Base-by-base conservation (phyloP, 1,139 yeast genomes). In the Suhomyces bokatorum region DNA sequence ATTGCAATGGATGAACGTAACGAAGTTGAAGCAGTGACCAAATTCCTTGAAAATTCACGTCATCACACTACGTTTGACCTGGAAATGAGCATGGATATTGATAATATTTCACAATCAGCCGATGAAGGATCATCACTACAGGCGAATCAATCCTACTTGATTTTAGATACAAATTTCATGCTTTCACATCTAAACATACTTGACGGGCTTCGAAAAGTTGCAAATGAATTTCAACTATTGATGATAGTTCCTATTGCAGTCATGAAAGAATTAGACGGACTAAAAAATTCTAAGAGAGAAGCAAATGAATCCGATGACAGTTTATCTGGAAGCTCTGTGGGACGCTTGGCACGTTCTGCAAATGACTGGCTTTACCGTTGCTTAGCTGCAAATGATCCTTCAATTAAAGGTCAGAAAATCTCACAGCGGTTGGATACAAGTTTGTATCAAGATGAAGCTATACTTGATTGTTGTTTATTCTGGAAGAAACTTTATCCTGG, bases 391-490 rank as follows among this genome's bases (percentile, higher is more conserved):
- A 60, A 63, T 5, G 70, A 74, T 37, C 65, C 77, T 0, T 67
- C 75, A 1, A 80, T 90, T 0, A 64, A 75, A 37, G 96, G 90
- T 0, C 97, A 91, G 59, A 79, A 75, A 51, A 45, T 77, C 31
- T 66, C 69, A 24, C 88, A 90, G 57, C 65, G 70, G 32, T 46
- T 83, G 10, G 55, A 80, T 67, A 41, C 48, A 32, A 42, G 59
- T 6, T 61, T 81, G 1, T 50, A 49, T 0, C 85, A 87, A 45
- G 98, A 91, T 60, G 96, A 90, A 56, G 77, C 96, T 0, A 90
- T 91, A 49, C 64, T 90, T 31, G 97, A 91, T 63, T 89, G 97
- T 59, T 86, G 96, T 55, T 57, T 85, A 26, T 90, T 76, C 58
- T 82, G 83, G 48, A 73, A 77, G 49, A 63, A 71, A 17, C 59